Conservation (phyloP, 139 green algal genomes). For the Chlorella sp. region DNA sequence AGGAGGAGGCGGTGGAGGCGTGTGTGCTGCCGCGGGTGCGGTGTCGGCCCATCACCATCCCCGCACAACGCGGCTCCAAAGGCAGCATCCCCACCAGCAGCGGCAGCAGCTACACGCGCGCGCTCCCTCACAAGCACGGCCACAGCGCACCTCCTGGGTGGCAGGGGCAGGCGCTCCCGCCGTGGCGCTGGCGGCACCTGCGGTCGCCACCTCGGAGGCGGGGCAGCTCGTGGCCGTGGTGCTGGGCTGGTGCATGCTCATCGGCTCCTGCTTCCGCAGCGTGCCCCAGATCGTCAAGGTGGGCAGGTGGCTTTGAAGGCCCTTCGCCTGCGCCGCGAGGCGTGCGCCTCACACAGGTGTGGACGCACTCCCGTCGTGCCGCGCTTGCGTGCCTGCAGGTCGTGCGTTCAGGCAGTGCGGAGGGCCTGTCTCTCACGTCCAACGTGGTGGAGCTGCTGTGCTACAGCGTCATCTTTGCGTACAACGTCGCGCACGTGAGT, state of each 20-base stretch:
- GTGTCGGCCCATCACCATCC: too few species aligned
- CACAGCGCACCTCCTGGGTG: neutral
- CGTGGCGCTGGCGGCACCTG: neutral
- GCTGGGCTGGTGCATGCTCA: slow-evolving; percentile 47
- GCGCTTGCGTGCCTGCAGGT: neutral
- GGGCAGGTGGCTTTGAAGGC: neutral
- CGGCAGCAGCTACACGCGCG: too few species aligned
- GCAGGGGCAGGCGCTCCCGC: neutral
- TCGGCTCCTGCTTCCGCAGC: slow-evolving; percentile 53
- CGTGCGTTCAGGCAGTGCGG: slow-evolving; percentile 25
- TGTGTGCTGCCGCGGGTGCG: too few species aligned
- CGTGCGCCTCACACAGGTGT: neutral
- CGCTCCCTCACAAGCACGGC: too few species aligned
- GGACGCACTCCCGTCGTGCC: neutral
- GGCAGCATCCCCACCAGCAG: too few species aligned
- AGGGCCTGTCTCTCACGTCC: slow-evolving; percentile 56
- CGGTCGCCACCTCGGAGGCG: neutral
- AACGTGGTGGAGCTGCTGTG: slow-evolving; percentile 57
- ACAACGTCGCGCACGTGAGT: slow-evolving; percentile 45
- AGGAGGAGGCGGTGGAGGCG: too few species aligned
- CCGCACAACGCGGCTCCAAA: too few species aligned
- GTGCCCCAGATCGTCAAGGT: slow-evolving; percentile 61
- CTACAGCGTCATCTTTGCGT: slow-evolving; percentile 62
- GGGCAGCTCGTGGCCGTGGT: slow-evolving; percentile 29
- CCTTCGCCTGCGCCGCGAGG: neutral